These are phyloP conservation scores for Coniferiporia sulphurascens DNA, from an alignment of 1,284 basidiomycete genomes.

Conservation along the genomic window DNA sequence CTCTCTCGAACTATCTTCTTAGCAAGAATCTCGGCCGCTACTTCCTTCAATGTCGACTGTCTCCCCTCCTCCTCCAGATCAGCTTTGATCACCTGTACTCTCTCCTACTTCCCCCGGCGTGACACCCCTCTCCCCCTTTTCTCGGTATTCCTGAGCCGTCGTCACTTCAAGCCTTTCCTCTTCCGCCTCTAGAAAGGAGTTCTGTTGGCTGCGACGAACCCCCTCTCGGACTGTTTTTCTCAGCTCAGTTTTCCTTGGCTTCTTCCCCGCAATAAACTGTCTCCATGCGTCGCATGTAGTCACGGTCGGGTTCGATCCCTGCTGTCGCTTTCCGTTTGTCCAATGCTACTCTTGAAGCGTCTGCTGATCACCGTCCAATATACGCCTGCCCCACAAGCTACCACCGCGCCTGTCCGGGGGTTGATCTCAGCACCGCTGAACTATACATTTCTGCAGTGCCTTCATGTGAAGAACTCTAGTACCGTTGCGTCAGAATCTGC, in stretches of 20 bases:
- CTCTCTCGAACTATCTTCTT: not conserved
- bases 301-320: not conserved
- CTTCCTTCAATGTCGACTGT: not conserved
- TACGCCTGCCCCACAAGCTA: not conserved
- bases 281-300: not conserved
- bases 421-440: not conserved
- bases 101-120: not conserved
- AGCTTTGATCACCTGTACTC: constrained; percentile 1
- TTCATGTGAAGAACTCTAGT: not conserved
- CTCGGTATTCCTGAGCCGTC: not conserved
- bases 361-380: not conserved
- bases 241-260: not conserved
- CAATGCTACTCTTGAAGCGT: not conserved
- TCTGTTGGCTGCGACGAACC: not conserved
- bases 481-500: not conserved
- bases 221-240: constrained; percentile 8
- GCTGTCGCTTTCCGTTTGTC: not conserved
- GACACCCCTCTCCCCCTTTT: not conserved
- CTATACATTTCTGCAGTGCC: not conserved
- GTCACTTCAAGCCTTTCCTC: not conserved
- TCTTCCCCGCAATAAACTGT: not conserved
- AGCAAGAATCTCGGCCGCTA: constrained; percentile 7
- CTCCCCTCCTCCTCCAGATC: not conserved
- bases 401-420: not conserved
- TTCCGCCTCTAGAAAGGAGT: not conserved